Conservation (phyloP, 192 early-diverging fungal species). For the Bifiguratus adelaidae region DNA sequence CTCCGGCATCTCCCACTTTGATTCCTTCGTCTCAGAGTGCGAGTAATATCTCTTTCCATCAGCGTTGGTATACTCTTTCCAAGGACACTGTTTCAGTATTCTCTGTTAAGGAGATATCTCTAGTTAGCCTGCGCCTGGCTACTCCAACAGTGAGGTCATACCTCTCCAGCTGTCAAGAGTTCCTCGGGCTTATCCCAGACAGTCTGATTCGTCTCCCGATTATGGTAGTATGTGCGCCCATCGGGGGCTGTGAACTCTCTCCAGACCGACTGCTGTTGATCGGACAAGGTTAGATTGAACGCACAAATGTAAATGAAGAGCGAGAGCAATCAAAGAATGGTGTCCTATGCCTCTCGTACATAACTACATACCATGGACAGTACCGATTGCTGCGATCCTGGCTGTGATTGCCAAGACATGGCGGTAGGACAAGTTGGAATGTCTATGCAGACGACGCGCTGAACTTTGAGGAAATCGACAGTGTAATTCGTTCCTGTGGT, state of each 20-base stretch:
- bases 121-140: neutral
- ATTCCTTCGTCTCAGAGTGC: conserved; percentile 63
- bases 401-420: no score
- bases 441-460: no score
- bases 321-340: no score
- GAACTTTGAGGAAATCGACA: no score
- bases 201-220: conserved; percentile 61
- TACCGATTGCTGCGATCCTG: no score
- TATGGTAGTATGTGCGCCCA: conserved; percentile 82
- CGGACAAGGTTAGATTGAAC: neutral
- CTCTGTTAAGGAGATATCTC: conserved; percentile 12
- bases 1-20: conserved; percentile 78
- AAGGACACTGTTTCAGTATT: conserved; percentile 47
- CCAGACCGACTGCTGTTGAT: conserved; percentile 35
- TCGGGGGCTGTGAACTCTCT: conserved; percentile 66
- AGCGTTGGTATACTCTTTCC: conserved; percentile 79
- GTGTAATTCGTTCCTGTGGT: no score
- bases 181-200: conserved; percentile 95
- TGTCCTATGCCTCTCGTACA: no score
- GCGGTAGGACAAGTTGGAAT: no score
- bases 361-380: no score
- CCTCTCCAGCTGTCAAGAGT: conserved; percentile 69
- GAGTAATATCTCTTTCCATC: conserved; percentile 81
- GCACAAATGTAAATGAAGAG: neutral
- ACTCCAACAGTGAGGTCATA: conserved; percentile 1